A percentile compares a stretch with the other conserved stretches of the same genome.
Evolutionary conservation across 1,139 yeast species (phyloP).

Genomic region (Scheffersomyces titani): DNA sequence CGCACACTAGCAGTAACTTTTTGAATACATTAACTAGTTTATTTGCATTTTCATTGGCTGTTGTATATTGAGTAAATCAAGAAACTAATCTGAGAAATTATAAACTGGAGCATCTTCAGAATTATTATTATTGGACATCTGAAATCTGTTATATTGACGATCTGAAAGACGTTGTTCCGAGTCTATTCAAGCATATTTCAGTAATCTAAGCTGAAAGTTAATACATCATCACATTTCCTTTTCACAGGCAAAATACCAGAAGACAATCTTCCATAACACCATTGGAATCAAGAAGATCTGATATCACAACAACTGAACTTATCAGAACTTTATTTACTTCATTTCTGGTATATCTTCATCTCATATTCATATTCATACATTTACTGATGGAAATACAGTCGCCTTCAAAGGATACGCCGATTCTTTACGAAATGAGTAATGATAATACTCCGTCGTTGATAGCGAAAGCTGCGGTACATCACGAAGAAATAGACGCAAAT

Average conservation of each 20-base stretch:
- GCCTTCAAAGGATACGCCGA: not conserved
- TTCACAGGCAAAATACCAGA: not conserved
- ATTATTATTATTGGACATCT: not conserved
- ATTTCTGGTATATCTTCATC: not conserved
- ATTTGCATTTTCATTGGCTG: not conserved
- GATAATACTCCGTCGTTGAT: too few species aligned
- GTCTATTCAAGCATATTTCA: not conserved
- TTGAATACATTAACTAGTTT: not conserved
- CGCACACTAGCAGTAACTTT: not conserved
- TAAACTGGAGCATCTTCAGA: not conserved
- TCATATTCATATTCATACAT: not conserved
- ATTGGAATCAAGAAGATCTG: not conserved
- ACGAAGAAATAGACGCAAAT: not conserved
- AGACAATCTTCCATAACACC: not conserved
- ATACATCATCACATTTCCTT: not conserved
- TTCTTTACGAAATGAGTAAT: not conserved
- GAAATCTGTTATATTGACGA: not conserved
- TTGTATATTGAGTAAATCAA: not conserved
- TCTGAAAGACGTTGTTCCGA: not conserved
- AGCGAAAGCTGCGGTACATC: not conserved
- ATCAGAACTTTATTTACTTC: not conserved
- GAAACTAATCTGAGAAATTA: not conserved
- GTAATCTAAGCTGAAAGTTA: not conserved
- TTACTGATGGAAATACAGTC: not conserved
- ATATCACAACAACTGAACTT: not conserved